Base-by-base conservation (phyloP, 176 grass and related monocot genomes). In the Ananas comosus region DNA sequence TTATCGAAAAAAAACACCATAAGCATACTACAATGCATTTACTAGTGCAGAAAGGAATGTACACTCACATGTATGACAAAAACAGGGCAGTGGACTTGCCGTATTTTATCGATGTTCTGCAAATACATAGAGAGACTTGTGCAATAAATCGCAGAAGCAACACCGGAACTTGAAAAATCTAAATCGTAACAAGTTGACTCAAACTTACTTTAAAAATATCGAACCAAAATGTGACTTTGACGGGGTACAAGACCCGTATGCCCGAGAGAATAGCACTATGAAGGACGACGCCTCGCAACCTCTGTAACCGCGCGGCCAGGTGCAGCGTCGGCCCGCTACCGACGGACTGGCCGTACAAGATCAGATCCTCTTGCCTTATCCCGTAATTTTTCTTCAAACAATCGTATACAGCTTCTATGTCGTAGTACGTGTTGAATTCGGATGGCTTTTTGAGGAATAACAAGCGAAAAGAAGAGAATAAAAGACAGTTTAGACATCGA, bases 101-200 rank as follows among this genome's bases (percentile, higher is more conserved):
- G 83, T 87, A 97, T 97, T 74, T 85, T 92, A 75, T 97, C 89
- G n/a, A 97, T 92, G 64, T 97, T 97, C 94, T 97, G 89, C 72
- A 3, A 19, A 61, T 61, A 61, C 56, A 11, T 18, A n/a, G 56
- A 61, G 5, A 61, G n/a, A 18, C 56, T 1, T 7, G 16, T 1
- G 9, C 21, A 10, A 10, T n/a, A 61, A 18, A 61, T 61, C 22
- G 56, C 33, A 42, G 33, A 42, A 61, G 56, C 16, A 61, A 61
- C 9, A 10, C 56, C 0, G 4, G 8, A 27, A 23, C 27, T n/a
- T 58, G 49, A 54, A 19, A 64, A 76, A 59, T 13, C 13, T 10
- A 51, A 14, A 3, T 11, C 9, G 11, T 51, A 18, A 8, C 28
- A 74, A 82, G 48, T 27, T 4, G 48, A 47, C 59, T 21, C 70